Evolutionary conservation across 208 protist species (phyloP), one percentile per base, ranked within the genome.

Genomic region (Plasmodiophora brassicae): DNA sequence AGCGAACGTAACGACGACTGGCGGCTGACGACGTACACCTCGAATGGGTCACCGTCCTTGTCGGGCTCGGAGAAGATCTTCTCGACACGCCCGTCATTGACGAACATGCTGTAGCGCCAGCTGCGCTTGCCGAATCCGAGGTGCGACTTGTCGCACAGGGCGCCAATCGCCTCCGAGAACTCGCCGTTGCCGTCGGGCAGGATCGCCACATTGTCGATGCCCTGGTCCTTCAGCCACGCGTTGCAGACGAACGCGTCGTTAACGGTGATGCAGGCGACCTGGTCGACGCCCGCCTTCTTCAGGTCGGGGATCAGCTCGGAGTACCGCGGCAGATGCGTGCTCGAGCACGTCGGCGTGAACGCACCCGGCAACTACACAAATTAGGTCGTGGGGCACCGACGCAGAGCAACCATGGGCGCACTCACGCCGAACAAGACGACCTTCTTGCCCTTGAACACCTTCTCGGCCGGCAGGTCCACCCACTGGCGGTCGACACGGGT

Each of bases 81-180:
- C 54, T 72, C 57, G 8, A 90, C 60, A 14, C 46, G 71, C 0
- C 86, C 85, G 84, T 90, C 57, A 28, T 90, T 87, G 41, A 90
- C 32, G 1, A 91, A 0, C 60, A 54, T 78, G 0, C 54, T 60
- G 54, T 83, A 90, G 44, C 89, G 20, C 65, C 88, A 87, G 5
- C 38, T 86, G 72, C 89, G 86, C 45, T 32, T 22, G 20, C 89
- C 89, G 22, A 90, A 86, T 32, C 86, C 86, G 39, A 54, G 41
- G 22, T 39, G 5, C 36, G 28, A 65, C 8, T 89, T 60, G 41
- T n/a, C 60, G 71, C 28, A 45, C 0, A 14, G 5, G 36, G 84
- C 46, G n/a, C 60, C 89, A 41, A 90, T 83, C 28, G n/a, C 25
- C 35, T 57, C 60, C 46, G 65, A 57, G 46, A 90, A 90, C 22